phyloP scores from a whole-genome alignment of 306 rosid genomes.

The Coriaria nepalensis region DNA sequence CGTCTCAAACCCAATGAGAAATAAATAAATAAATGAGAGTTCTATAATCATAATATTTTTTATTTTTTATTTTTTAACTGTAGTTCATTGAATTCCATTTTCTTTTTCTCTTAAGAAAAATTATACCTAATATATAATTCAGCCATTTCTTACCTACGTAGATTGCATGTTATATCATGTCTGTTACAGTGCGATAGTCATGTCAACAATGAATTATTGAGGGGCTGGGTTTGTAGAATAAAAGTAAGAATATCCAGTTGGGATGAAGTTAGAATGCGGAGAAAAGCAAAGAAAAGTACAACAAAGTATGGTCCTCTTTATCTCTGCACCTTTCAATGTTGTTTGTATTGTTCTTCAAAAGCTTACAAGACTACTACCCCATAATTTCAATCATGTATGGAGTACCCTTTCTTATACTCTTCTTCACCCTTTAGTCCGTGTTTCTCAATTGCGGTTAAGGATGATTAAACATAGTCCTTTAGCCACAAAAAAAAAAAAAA shows the following conservation, averaged over 20 bases:
- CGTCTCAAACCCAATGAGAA: no score
- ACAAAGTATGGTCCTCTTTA: conserved; percentile 30
- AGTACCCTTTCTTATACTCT: conserved; percentile 4
- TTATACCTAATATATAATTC: no score
- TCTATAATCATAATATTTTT: no score
- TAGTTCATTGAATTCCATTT: no score
- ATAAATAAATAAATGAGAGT: no score
- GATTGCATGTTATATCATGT: no score
- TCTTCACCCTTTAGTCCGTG: background rate
- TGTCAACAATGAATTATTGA: conserved; percentile 11
- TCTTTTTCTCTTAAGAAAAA: no score
- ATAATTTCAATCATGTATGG: background rate
- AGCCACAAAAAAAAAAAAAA: no score
- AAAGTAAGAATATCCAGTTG: conserved; percentile 36
- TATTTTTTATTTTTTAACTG: no score
- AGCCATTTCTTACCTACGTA: no score
- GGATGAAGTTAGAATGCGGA: conserved; percentile 26
- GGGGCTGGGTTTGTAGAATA: background rate
- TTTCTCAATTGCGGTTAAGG: no score
- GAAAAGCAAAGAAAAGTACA: conserved; percentile 27
- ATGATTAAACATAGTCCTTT: background rate
- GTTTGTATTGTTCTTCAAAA: conserved; percentile 11
- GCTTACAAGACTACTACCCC: background rate
- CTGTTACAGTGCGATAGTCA: background rate
- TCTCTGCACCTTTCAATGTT: conserved; percentile 11